These are phyloP conservation scores for Diversispora eburnea DNA, from an alignment of 192 early-diverging fungal species.

Conservation along the genomic window DNA sequence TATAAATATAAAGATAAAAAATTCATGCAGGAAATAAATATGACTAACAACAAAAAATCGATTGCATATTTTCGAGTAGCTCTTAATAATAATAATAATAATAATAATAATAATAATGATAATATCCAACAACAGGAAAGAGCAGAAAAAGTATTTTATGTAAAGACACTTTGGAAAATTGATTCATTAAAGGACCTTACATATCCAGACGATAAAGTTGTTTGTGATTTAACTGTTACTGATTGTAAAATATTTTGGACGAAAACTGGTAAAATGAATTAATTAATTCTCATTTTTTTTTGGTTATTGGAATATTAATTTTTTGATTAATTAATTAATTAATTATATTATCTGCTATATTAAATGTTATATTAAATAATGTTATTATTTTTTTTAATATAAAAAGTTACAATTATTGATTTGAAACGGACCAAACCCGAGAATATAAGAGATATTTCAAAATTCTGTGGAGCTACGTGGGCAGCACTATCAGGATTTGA, in stretches of 20 bases:
- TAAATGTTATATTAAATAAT: no score
- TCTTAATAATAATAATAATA: neutral
- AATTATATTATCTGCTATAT: neutral
- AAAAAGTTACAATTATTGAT: constrained; percentile 1
- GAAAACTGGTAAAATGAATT: neutral
- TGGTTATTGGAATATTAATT: neutral
- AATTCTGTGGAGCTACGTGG: constrained; percentile 6
- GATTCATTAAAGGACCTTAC: neutral
- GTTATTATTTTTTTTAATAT: neutral
- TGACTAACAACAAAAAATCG: no score
- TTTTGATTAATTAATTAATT: neutral
- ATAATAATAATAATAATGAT: no score
- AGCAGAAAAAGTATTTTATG: constrained; percentile 8
- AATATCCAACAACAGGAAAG: no score
- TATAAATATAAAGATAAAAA: no score
- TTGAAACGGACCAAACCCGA: constrained; percentile 1
- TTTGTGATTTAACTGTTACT: constrained; percentile 10
- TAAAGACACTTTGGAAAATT: constrained; percentile 6
- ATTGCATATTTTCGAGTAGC: neutral
- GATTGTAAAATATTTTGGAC: constrained; percentile 14
- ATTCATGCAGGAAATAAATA: no score
- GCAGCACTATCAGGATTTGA: constrained; percentile 9
- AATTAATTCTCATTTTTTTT: neutral
- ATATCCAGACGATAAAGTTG: constrained; percentile 3
- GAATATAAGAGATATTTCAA: neutral